Evolutionary conservation across 257 asterid genomes (phyloP), one percentile per base, ranked within the genome.

Genomic region (Jacaranda copaia): DNA sequence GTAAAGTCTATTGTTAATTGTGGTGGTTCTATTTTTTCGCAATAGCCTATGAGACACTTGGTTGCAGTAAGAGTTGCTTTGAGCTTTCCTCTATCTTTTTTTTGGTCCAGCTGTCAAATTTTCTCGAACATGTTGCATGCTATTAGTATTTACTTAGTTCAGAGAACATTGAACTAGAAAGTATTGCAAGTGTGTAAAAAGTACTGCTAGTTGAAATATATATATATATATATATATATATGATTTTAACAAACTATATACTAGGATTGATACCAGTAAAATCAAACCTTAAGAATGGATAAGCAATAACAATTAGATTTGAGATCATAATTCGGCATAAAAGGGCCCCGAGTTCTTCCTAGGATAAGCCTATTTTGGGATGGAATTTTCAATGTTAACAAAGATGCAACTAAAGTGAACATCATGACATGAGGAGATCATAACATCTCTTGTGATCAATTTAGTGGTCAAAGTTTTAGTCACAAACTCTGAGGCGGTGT

Each of bases 1-100:
- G 70, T 56, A 56, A 72, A 42, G 82, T 71, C 14, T 42, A 62
- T 76, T 53, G 78, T 78, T 61, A 10, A 48, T 78, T 70, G 36
- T 40, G 68, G 77, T 62, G 81, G 77, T 62, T 19, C 72, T 61
- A 66, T 40, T 46, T 43, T 63, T 53, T 52, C 71, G 73, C 60
- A 63, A 46, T 19, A 56, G 42, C 46, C 69, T 76, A 52, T 18
- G 64, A 63, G 25, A 72, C 9, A 43, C 45, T 57, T 59, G 45
- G 5, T 74, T 51, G 66, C 39, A 35, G 56, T 43, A 62, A 52
- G 61, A 75, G 64, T 56, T 70, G 65, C 8, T 75, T 75, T 75
- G 75, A 70, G 70, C 16, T 62, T 0, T 25, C 2, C 85, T 25
- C 32, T 25, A 0, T 25, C 2, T 25, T 25, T 38, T 48, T 25